phyloP scores from a whole-genome alignment of 805 yeast species.

The Dipodascopsis uninucleata region DNA sequence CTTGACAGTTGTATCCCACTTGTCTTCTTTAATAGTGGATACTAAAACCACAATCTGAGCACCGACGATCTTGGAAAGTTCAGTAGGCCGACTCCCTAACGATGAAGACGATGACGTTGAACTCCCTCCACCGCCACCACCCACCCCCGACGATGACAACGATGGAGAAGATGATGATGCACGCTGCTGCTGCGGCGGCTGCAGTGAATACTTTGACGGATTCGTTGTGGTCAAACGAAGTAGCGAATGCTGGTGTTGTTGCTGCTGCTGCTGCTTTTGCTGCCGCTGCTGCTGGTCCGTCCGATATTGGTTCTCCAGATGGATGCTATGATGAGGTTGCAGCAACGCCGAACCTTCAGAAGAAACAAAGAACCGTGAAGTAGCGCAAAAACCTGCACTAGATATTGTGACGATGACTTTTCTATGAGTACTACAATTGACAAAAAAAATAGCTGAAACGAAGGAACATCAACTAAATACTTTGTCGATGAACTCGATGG shows the following conservation, averaged over 20 bases:
- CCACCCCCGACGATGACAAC: constrained; percentile 8
- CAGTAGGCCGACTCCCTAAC: constrained; percentile 23
- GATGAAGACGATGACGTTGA: no score
- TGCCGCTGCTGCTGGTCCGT: constrained; percentile 3
- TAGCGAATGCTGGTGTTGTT: neutral
- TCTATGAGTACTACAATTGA: no score
- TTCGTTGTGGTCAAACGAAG: neutral
- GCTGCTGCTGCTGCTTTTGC: constrained; percentile 3
- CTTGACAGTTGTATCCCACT: constrained; percentile 40
- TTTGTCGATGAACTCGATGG: constrained; percentile 1
- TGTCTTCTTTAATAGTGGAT: constrained; percentile 43
- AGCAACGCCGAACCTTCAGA: no score
- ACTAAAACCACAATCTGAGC: constrained; percentile 55
- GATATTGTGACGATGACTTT: constrained; percentile 9
- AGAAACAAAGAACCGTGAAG: constrained; percentile 6
- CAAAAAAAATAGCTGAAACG: no score
- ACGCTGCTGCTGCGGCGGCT: constrained; percentile 10
- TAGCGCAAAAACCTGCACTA: constrained; percentile 8
- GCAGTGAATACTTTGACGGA: constrained; percentile 4
- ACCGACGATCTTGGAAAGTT: constrained; percentile 39
- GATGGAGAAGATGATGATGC: constrained; percentile 3
- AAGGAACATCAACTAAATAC: no score
- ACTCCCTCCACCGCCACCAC: constrained; percentile 19
- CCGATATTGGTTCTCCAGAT: neutral
- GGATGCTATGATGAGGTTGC: constrained; percentile 6